A percentile compares a stretch with the other conserved stretches of the same genome.
Evolutionary conservation across 495 filamentous ascomycete genomes (phyloP).

Genomic region (Peziza echinospora): DNA sequence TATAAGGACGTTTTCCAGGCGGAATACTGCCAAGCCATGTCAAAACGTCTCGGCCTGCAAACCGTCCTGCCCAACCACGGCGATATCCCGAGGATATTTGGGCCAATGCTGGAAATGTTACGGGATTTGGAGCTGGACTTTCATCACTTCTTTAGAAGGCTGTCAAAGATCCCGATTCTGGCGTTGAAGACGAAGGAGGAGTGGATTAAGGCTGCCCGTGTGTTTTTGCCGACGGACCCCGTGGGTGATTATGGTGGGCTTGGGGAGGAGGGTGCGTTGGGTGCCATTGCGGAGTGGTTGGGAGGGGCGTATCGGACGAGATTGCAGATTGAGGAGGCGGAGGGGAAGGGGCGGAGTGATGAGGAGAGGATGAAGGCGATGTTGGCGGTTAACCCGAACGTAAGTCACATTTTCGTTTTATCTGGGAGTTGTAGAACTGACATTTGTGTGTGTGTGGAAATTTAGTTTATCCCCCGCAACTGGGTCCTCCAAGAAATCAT

Average conservation of each 20-base stretch:
- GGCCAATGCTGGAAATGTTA: constrained; percentile 59
- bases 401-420: no score
- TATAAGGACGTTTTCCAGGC: constrained; percentile 65
- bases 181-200: constrained; percentile 38
- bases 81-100: constrained; percentile 61
- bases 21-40: constrained; percentile 74
- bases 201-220: constrained; percentile 32
- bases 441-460: no score
- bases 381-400: constrained; percentile 76
- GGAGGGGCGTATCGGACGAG: constrained; percentile 41
- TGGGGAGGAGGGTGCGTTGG: constrained; percentile 37
- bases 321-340: constrained; percentile 34
- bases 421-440: no score
- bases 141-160: constrained; percentile 68
- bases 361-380: constrained; percentile 43
- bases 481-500: constrained; percentile 95
- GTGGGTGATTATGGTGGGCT: constrained; percentile 35
- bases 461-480: constrained; percentile 61
- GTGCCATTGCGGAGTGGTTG: constrained; percentile 58
- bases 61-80: constrained; percentile 34
- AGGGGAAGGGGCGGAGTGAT: constrained; percentile 28
- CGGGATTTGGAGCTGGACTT: constrained; percentile 69
- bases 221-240: constrained; percentile 54
- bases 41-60: constrained; percentile 49
- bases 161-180: constrained; percentile 35